Evolutionary conservation across 2,329 filamentous ascomycete genomes (phyloP), one percentile per base, ranked within the genome.

Genomic region (Pseudopyricularia cyperi): DNA sequence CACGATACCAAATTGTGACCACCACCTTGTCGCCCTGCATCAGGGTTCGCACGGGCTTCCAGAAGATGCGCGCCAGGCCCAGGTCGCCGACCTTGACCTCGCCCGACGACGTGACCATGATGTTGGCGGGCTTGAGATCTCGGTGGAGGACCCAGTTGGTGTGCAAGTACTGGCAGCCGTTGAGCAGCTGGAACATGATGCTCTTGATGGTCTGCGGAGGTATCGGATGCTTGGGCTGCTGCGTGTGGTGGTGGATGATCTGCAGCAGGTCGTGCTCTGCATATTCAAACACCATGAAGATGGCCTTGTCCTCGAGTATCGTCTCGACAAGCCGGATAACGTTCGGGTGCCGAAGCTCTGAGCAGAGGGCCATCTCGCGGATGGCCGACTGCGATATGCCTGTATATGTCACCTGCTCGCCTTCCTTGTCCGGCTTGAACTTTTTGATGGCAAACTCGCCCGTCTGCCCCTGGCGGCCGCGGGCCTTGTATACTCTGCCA

Each of bases 201-300:
- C 87, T 94, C 63, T 91, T 91, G 63, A 98, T 85, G 54, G 89
- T 95, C 24, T 82, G 74, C 0, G 91, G 85, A 1, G 91, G 89
- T 54, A 98, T 96, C 6, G 88, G 85, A 59, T 93, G 87, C 26
- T 90, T 79, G 28, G 89, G 83, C 53, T 90, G 85, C 65, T 95
- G 85, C 1, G 87, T 95, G 68, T 98, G 93, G 65, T 97, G 90
- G 65, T 98, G 93, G 59, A 98, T 96, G 65, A 98, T 97, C 66
- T 98, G 93, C 4, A 98, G 75, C 35, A 98, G 72, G 67, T 98
- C 93, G 66, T 98, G 93, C 68, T 98, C 93, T 58, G 93, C 93
- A 66, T 95, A 98, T 67, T 97, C 93, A 60, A 98, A 97, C 2
- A 98, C 90, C 86, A 98, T 98, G 69, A 90, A 98, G 65, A 98